These are phyloP conservation scores for Cubamyces sp. DNA, from an alignment of 768 basidiomycete species.

Conservation along the genomic window DNA sequence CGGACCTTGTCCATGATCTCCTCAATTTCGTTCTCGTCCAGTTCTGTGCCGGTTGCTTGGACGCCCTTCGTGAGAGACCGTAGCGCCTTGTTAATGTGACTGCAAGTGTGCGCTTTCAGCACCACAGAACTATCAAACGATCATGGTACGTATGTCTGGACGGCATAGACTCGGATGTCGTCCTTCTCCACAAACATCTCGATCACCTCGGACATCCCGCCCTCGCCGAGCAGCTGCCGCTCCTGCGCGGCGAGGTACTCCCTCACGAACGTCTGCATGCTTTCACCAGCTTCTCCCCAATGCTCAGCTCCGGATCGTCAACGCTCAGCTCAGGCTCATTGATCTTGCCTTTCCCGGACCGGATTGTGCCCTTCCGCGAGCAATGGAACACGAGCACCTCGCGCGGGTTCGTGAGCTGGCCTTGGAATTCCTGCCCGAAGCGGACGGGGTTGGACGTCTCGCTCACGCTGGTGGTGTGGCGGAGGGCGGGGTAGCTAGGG, in stretches of 20 bases:
- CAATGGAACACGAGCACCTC: slow-evolving; percentile 92
- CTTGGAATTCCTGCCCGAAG: slow-evolving; percentile 94
- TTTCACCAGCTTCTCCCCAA: slow-evolving; percentile 73
- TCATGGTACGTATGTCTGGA: slow-evolving; percentile 65
- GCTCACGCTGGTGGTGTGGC: slow-evolving; percentile 88
- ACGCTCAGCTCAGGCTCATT: slow-evolving; percentile 83
- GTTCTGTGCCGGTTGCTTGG: slow-evolving; percentile 59
- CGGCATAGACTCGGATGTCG: slow-evolving; percentile 90
- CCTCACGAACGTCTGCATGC: slow-evolving; percentile 89
- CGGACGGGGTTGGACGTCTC: slow-evolving; percentile 96
- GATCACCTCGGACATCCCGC: slow-evolving; percentile 92
- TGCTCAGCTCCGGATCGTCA: slow-evolving; percentile 70
- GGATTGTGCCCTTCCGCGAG: slow-evolving; percentile 62
- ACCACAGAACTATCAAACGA: background rate
- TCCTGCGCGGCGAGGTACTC: slow-evolving; percentile 94
- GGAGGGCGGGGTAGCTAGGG: slow-evolving; percentile 71
- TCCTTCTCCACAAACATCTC: slow-evolving; percentile 98
- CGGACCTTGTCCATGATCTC: slow-evolving; percentile 76
- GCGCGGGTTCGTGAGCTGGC: slow-evolving; percentile 89
- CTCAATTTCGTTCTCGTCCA: slow-evolving; percentile 79
- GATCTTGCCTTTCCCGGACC: slow-evolving; percentile 60
- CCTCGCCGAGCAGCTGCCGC: slow-evolving; percentile 88
- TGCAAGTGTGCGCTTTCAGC: slow-evolving; percentile 34
- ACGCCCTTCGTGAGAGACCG: slow-evolving; percentile 70
- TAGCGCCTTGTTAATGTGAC: slow-evolving; percentile 67